A percentile compares a stretch with the other conserved stretches of the same genome.
Evolutionary conservation across 1,139 yeast genomes (phyloP).

Genomic region (Pneumocystis wakefieldiae): DNA sequence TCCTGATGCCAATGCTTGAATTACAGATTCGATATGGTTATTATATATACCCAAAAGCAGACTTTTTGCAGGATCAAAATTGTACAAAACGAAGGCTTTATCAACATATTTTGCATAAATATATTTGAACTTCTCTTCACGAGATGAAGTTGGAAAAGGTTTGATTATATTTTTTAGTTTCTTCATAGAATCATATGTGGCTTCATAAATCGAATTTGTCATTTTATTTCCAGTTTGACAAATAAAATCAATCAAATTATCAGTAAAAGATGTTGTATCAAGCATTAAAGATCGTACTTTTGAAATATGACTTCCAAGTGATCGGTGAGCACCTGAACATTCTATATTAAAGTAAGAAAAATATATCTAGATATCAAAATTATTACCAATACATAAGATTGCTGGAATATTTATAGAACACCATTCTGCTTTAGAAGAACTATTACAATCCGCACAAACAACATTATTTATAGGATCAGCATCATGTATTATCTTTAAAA

Average conservation of each 20-base stretch:
- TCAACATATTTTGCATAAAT: conserved; percentile 31
- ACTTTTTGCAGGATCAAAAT: conserved; percentile 24
- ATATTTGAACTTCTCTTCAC: conserved; percentile 16
- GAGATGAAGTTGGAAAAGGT: conserved; percentile 16
- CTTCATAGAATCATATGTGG: conserved; percentile 30
- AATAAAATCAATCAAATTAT: conserved; percentile 43
- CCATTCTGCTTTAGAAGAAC: conserved; percentile 61
- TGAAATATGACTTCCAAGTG: conserved; percentile 59
- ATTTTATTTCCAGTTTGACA: conserved; percentile 49
- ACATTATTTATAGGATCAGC: conserved; percentile 40
- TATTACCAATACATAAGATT: conserved; percentile 44
- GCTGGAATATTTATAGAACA: conserved; percentile 61
- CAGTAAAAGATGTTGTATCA: conserved; percentile 52
- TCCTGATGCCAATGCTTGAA: conserved; percentile 28
- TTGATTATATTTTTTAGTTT: conserved; percentile 27
- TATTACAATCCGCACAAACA: conserved; percentile 67
- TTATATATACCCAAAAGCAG: conserved; percentile 24
- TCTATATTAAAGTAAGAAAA: conserved; percentile 21
- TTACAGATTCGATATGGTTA: conserved; percentile 22
- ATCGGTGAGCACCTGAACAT: conserved; percentile 65
- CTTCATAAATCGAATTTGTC: conserved; percentile 46
- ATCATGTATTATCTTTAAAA: conserved; percentile 32
- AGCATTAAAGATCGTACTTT: conserved; percentile 66
- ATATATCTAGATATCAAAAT: neutral
- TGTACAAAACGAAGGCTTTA: conserved; percentile 23